phyloP scores from a whole-genome alignment of 352 stramenopile species.

The Aphanomyces stellatus region DNA sequence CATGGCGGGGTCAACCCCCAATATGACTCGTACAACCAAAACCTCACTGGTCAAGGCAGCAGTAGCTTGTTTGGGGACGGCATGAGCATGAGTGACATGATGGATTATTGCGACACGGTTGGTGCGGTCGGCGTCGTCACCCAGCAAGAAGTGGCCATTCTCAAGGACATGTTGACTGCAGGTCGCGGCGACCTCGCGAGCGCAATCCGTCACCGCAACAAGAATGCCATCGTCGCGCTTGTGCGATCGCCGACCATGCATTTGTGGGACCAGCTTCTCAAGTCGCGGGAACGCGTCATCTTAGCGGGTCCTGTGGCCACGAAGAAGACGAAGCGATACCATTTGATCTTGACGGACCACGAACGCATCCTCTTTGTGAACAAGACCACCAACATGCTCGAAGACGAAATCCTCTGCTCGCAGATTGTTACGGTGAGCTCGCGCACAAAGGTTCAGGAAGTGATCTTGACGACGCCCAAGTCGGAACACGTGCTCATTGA shows the following conservation, averaged over 20 bases:
- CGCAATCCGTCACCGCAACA: constrained; percentile 71
- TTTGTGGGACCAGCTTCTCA: constrained; percentile 74
- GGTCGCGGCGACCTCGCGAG: constrained; percentile 67
- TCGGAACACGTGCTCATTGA: constrained; percentile 72
- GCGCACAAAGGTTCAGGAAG: constrained; percentile 63
- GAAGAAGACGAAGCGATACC: constrained; percentile 77
- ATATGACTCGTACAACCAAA: constrained; percentile 20
- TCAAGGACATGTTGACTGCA: constrained; percentile 69
- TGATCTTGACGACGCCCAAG: constrained; percentile 62
- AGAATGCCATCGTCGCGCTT: constrained; percentile 73
- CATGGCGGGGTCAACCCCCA: not conserved
- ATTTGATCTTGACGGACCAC: constrained; percentile 75
- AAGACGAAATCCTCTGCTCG: constrained; percentile 83
- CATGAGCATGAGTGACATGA: constrained; percentile 69
- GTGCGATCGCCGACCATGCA: constrained; percentile 75
- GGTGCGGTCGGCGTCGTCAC: constrained; percentile 42
- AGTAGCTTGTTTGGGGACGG: constrained; percentile 42
- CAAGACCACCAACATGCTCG: constrained; percentile 82
- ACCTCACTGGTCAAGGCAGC: constrained; percentile 27
- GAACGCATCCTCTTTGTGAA: constrained; percentile 82
- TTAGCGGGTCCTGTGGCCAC: constrained; percentile 67
- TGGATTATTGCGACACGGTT: constrained; percentile 73
- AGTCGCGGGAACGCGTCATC: constrained; percentile 74
- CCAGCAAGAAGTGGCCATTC: constrained; percentile 51
- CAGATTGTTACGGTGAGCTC: constrained; percentile 83